Base-by-base conservation (phyloP, 2,329 filamentous ascomycete species). In the Penicillium hordei region DNA sequence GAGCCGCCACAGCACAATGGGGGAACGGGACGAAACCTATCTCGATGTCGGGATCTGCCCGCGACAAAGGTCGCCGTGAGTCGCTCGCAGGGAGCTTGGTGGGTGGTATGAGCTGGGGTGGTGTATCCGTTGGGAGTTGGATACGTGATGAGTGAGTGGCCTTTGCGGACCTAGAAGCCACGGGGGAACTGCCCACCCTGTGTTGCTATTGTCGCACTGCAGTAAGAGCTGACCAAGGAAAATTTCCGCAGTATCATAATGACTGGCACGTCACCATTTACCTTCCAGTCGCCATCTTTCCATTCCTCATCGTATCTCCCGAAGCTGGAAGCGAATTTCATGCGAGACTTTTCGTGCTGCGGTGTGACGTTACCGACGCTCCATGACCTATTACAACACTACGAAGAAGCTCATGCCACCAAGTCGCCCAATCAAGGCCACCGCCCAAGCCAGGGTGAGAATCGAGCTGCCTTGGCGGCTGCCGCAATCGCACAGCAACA, bases 311-410 rank as follows among this genome's bases (percentile, higher is more conserved):
- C 94, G 27, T 97, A 97, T 73, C 84, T 97, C 1, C 93, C 93
- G 10, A 97, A 96, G 76, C 86, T 97, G 71, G 94, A 99, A 76
- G 93, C 93, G 60, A 94, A 93, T 71, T 99, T 97, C 75, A 95
- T 97, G 91, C 89, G 89, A 76, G 93, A 97, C 78, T 97, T 97
- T 77, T 89, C 89, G 52, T 99, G 94, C 79, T 99, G 94, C 77
- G 92, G 92, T 69, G 85, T 91, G 68, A 93, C 89, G 33, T 83
- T 97, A 65, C 89, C 93, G 25, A 95, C 93, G 50, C 84, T 99
- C 66, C 94, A 99, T 78, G 94, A 97, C 72, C 82, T 99, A 46
- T 81, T 99, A 46, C 92, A 96, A 72, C 94, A 99, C 75, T 99
- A 97, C 72, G 94, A 99, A 76, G 93, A 97, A 77, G 86, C 89